Evolutionary conservation across 306 rosid genomes (phyloP).

Genomic region (Pachyrhizus erosus): DNA sequence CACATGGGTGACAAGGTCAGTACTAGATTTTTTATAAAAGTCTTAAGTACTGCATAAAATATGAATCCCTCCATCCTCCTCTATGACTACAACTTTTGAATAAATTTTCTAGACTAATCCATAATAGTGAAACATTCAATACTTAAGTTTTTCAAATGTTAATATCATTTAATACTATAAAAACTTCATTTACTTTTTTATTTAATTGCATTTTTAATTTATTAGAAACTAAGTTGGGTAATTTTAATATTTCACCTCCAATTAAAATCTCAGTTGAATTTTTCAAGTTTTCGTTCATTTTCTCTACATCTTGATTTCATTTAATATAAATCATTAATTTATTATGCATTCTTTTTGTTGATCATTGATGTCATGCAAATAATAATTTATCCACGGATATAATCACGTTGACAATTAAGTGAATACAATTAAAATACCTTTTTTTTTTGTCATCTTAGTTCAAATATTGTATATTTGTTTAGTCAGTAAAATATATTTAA

Average conservation of each 20-base stretch:
- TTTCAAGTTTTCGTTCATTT: no score
- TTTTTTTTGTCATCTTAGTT: no score
- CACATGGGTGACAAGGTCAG: slow-evolving; percentile 37
- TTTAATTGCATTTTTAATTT: not conserved
- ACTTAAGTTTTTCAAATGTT: not conserved
- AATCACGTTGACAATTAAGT: not conserved
- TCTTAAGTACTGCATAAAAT: slow-evolving; percentile 35
- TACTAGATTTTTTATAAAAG: slow-evolving; percentile 27
- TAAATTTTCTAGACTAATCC: not conserved
- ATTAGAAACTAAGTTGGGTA: no score
- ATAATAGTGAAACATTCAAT: not conserved
- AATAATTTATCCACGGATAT: not conserved
- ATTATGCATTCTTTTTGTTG: no score
- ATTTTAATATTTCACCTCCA: no score
- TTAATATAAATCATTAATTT: no score
- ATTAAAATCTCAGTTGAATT: no score
- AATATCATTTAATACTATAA: not conserved
- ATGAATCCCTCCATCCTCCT: not conserved
- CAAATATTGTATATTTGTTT: no score
- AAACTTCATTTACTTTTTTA: not conserved
- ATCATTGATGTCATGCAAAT: no score
- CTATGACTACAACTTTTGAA: not conserved
- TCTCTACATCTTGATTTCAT: no score
- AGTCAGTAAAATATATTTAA: not conserved
- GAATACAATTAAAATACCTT: not conserved